These are phyloP conservation scores for Amphicarpaea edgeworthii DNA, from an alignment of 306 rosid species.

Conservation along the genomic window DNA sequence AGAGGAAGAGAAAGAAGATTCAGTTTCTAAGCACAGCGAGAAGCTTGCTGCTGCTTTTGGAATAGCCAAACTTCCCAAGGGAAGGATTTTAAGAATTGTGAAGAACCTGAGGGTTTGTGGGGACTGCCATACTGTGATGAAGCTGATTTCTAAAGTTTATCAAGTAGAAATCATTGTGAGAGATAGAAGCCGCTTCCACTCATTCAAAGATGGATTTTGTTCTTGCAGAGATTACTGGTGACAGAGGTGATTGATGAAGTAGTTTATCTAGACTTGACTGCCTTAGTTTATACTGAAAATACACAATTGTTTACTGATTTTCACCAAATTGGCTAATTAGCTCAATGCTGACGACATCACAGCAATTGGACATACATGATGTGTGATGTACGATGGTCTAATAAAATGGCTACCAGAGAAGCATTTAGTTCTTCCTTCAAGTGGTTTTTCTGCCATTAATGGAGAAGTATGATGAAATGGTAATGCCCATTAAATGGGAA, in stretches of 20 bases:
- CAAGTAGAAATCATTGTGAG: constrained; percentile 72
- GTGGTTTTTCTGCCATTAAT: constrained; percentile 9
- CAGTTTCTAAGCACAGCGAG: constrained; percentile 81
- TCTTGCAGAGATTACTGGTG: constrained; percentile 90
- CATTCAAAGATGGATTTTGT: constrained; percentile 69
- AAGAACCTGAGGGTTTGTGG: constrained; percentile 83
- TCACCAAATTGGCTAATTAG: neutral
- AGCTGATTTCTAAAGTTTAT: constrained; percentile 77
- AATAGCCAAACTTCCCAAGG: constrained; percentile 63
- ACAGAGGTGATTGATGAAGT: constrained; percentile 36
- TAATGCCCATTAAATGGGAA: neutral
- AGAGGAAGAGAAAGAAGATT: constrained; percentile 83
- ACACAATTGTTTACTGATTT: neutral
- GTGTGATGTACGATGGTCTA: too few species aligned
- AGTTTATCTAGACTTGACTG: constrained; percentile 10
- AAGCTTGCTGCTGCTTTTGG: constrained; percentile 93
- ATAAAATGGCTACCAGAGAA: too few species aligned
- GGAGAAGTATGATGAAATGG: constrained; percentile 9
- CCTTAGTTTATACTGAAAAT: constrained; percentile 24
- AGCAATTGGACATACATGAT: neutral
- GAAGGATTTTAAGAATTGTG: constrained; percentile 69
- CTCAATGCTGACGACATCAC: neutral
- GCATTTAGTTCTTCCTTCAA: constrained; percentile 6
- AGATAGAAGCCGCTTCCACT: constrained; percentile 92
- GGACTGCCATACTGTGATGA: constrained; percentile 88